Percentiles rank a stretch among this genome's conserved stretches.
Conservation (phyloP, 805 yeast species). For the Tetrapisispora phaffii region DNA sequence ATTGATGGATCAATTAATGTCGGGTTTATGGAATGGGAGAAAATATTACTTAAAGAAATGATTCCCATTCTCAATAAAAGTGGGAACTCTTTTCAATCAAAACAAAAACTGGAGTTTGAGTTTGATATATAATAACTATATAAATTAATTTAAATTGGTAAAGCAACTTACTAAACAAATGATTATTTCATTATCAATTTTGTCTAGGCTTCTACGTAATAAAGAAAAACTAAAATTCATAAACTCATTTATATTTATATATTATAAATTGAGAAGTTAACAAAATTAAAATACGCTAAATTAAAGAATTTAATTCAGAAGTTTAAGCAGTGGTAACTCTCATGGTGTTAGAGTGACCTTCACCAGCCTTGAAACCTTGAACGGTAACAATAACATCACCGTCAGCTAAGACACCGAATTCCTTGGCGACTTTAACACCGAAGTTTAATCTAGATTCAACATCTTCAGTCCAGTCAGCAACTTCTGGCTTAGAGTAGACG, state of each 20-base stretch:
- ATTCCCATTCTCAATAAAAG: conserved; percentile 22
- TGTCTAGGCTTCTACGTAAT: no score
- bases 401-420: conserved; percentile 71
- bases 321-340: conserved; percentile 73
- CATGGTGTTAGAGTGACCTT: conserved; percentile 97
- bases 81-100: conserved; percentile 17
- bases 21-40: conserved; percentile 28
- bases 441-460: conserved; percentile 89
- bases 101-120: conserved; percentile 17
- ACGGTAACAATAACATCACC: conserved; percentile 89
- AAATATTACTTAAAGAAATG: conserved; percentile 14
- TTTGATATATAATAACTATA: conserved; percentile 10
- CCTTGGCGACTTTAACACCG: conserved; percentile 85
- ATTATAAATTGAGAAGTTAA: conserved; percentile 1
- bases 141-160: no score
- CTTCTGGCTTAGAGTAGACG: conserved; percentile 52
- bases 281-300: conserved; percentile 2
- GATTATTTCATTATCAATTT: neutral
- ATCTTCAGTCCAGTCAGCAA: conserved; percentile 87
- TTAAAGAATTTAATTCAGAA: conserved; percentile 1
- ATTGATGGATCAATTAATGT: neutral
- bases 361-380: conserved; percentile 98
- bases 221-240: conserved; percentile 3
- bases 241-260: conserved; percentile 6
- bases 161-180: neutral